A percentile compares a stretch with the other conserved stretches of the same genome.
Evolutionary conservation across 2,329 filamentous ascomycete species (phyloP).

Genomic region (Hypoxylon sp.): DNA sequence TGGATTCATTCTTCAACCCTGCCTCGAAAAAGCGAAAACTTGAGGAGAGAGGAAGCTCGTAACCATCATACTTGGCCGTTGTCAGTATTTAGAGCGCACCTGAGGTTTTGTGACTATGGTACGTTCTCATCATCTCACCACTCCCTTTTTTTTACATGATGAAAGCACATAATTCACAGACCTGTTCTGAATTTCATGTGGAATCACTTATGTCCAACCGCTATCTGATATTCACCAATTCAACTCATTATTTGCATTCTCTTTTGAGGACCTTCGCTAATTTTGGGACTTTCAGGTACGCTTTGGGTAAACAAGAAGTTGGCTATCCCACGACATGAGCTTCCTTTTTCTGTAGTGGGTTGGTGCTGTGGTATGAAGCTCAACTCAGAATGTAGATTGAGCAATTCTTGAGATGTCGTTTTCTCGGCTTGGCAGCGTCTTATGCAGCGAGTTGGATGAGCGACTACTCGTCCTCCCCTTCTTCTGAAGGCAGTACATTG

Average conservation of each 20-base stretch:
- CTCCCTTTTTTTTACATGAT: constrained; percentile 74
- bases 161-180: constrained; percentile 82
- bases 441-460: background rate
- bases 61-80: background rate
- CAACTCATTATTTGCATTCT: constrained; percentile 14
- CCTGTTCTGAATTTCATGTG: constrained; percentile 83
- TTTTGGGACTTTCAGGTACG: constrained; percentile 11
- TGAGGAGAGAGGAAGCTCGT: constrained; percentile 48
- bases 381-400: background rate
- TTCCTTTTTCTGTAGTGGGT: background rate
- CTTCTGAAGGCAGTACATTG: constrained; percentile 62
- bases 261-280: constrained; percentile 27
- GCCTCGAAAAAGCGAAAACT: constrained; percentile 65
- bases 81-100: background rate
- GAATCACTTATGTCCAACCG: constrained; percentile 84
- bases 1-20: constrained; percentile 79
- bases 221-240: constrained; percentile 74
- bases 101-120: constrained; percentile 54
- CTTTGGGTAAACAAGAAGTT: background rate
- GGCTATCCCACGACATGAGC: background rate
- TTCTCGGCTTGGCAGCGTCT: background rate
- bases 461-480: constrained; percentile 52
- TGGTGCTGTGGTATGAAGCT: background rate
- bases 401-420: background rate
- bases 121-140: constrained; percentile 51